Percentiles rank a stretch among this genome's conserved stretches.
Evolutionary conservation across 139 green algal species (phyloP).

Genomic region (Ettlia oleoabundans): DNA sequence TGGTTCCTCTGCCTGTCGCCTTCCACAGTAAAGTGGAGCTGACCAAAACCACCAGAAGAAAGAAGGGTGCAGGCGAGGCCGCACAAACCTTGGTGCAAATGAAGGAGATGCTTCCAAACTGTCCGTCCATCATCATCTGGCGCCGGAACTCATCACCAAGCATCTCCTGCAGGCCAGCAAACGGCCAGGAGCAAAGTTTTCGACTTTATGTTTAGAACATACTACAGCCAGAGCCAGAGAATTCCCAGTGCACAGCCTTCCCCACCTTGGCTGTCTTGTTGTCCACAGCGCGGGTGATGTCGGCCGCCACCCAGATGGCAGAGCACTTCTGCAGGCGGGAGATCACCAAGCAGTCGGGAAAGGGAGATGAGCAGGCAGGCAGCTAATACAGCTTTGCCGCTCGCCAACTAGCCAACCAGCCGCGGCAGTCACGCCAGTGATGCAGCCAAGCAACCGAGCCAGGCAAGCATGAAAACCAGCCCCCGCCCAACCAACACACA

Average conservation of each 20-base stretch:
- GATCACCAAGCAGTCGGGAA: background rate
- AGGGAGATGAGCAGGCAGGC: background rate
- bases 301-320: slow-evolving; percentile 14
- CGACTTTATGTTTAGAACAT: too few relatives aligned
- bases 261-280: slow-evolving; percentile 28
- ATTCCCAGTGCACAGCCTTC: background rate
- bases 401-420: background rate
- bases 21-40: too few relatives aligned
- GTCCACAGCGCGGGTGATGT: slow-evolving; percentile 16
- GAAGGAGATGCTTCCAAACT: slow-evolving; percentile 13
- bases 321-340: background rate
- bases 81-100: background rate
- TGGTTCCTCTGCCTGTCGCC: too few relatives aligned
- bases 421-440: background rate
- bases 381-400: background rate
- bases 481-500: too few relatives aligned
- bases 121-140: slow-evolving; percentile 28
- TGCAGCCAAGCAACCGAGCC: background rate
- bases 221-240: background rate
- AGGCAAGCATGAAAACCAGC: background rate
- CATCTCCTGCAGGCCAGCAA: background rate
- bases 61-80: too few relatives aligned
- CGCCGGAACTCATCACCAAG: background rate
- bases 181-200: background rate
- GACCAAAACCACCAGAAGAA: too few relatives aligned